A percentile compares a stretch with the other conserved stretches of the same genome.
Evolutionary conservation across 345 rosid species (phyloP).

Genomic region (Eucalyptus erythrocorys): DNA sequence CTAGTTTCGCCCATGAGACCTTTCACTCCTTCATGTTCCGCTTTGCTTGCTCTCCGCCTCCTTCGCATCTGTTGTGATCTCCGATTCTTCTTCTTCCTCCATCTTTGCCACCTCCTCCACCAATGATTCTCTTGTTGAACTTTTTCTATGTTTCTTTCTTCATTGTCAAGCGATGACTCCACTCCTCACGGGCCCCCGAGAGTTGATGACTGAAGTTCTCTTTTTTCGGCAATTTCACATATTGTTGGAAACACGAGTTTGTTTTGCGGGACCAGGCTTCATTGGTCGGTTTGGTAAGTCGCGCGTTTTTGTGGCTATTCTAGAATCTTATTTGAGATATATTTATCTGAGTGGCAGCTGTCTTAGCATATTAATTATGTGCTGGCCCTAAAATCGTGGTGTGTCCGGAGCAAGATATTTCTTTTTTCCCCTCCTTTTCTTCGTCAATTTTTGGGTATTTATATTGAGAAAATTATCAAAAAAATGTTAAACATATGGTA

Average conservation of each 20-base stretch:
- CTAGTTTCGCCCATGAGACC: slow-evolving; percentile 57
- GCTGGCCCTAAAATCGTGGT: not conserved
- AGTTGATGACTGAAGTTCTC: not conserved
- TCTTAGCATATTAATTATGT: no score
- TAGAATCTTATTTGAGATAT: no score
- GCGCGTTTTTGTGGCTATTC: not conserved
- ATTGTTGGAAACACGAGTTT: not conserved
- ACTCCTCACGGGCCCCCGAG: not conserved
- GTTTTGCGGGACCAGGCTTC: not conserved
- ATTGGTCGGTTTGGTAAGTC: not conserved
- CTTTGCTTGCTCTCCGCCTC: not conserved
- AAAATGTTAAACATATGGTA: no score
- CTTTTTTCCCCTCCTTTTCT: not conserved
- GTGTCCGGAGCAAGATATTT: not conserved
- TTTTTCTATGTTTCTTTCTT: not conserved
- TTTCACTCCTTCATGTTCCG: slow-evolving; percentile 21
- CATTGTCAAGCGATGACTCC: not conserved
- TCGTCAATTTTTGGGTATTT: not conserved
- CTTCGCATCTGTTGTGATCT: slow-evolving; percentile 13
- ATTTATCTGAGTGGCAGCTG: not conserved
- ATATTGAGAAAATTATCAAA: no score
- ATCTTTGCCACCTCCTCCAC: not conserved
- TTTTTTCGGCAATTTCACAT: not conserved
- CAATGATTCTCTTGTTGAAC: not conserved
- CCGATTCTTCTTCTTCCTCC: not conserved